phyloP scores from a whole-genome alignment of 2,329 filamentous ascomycete genomes.

The Scleromitrula shiraiana region DNA sequence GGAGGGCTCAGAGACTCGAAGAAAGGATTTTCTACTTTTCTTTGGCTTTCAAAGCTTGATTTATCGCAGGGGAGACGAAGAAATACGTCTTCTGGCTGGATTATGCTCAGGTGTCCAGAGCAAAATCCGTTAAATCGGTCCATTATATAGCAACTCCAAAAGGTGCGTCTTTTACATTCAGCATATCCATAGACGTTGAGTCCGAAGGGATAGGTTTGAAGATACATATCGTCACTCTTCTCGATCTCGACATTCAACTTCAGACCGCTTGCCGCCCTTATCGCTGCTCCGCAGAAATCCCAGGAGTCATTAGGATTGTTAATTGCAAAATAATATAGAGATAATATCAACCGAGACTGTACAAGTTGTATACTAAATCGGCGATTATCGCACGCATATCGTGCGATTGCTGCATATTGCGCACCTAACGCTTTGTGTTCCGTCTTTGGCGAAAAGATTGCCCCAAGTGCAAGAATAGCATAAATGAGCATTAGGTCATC shows the following conservation, averaged over 20 bases:
- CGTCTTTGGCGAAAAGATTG: conserved; percentile 42
- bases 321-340: conserved; percentile 56
- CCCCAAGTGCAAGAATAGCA: conserved; percentile 48
- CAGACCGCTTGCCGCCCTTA: conserved; percentile 50
- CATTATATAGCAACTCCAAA: conserved; percentile 64
- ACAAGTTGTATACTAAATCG: conserved; percentile 54
- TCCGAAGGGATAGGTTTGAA: conserved; percentile 44
- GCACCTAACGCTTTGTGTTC: conserved; percentile 38
- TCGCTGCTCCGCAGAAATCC: conserved; percentile 55
- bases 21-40: conserved; percentile 48
- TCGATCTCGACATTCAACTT: conserved; percentile 57
- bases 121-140: conserved; percentile 58
- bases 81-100: conserved; percentile 58
- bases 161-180: conserved; percentile 62
- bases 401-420: conserved; percentile 46
- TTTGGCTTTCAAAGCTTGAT: conserved; percentile 52
- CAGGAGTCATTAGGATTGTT: conserved; percentile 52
- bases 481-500: conserved; percentile 55
- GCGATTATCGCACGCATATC: conserved; percentile 47
- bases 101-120: conserved; percentile 43
- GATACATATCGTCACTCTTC: conserved; percentile 34
- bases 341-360: conserved; percentile 59
- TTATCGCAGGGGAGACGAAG: conserved; percentile 57
- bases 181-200: conserved; percentile 49
- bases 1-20: conserved; percentile 46